Conservation (phyloP, 345 rosid genomes). For the Mercurialis annua region DNA sequence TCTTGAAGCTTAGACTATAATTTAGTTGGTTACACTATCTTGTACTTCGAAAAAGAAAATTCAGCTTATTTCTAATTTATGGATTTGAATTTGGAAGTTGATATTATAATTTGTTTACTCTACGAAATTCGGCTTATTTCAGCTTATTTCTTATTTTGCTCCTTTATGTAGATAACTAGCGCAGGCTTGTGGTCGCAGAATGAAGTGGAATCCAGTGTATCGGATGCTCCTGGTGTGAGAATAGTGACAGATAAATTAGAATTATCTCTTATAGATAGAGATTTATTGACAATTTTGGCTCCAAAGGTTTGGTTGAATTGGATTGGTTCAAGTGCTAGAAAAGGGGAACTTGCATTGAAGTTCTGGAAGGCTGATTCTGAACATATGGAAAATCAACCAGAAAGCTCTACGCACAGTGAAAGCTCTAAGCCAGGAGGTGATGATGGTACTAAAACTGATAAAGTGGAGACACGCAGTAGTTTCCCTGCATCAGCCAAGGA, state of each 20-base stretch:
- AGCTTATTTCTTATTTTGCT: not conserved
- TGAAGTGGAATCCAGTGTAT: constrained; percentile 41
- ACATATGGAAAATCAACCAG: constrained; percentile 46
- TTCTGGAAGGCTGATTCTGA: constrained; percentile 53
- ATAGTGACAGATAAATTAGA: constrained; percentile 36
- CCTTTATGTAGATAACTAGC: constrained; percentile 69
- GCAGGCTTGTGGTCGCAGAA: constrained; percentile 83
- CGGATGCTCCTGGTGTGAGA: constrained; percentile 34
- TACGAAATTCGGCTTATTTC: not conserved
- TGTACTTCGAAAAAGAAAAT: not conserved
- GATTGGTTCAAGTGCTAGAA: constrained; percentile 46
- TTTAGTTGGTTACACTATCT: not conserved
- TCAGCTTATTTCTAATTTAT: not conserved
- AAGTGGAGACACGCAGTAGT: constrained; percentile 50
- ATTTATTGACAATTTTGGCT: constrained; percentile 40
- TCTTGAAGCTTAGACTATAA: not conserved
- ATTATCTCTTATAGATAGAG: constrained; percentile 44
- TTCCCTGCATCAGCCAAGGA: constrained; percentile 67
- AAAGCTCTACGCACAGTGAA: constrained; percentile 40
- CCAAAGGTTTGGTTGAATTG: constrained; percentile 52
- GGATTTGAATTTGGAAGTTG: not conserved
- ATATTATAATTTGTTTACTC: not conserved
- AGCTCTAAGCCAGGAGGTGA: constrained; percentile 36
- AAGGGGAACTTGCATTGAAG: constrained; percentile 40
- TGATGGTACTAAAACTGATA: constrained; percentile 45